These are phyloP conservation scores for Coix lacrymajobi DNA, from an alignment of 176 grass and related monocot genomes.

Conservation along the genomic window DNA sequence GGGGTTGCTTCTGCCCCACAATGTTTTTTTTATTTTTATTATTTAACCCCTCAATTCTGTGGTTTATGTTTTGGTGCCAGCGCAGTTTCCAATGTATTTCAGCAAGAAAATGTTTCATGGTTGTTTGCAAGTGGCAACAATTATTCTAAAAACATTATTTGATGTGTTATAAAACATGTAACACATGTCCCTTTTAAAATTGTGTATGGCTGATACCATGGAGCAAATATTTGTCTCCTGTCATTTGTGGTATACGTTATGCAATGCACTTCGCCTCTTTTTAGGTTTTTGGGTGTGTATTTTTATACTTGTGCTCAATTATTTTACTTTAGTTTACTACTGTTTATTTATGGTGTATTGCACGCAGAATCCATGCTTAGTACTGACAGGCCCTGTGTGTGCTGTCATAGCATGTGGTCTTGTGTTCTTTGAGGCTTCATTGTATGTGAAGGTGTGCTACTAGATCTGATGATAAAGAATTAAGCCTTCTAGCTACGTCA, in stretches of 20 bases:
- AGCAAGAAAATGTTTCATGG: neutral
- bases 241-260: neutral
- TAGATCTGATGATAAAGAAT: neutral
- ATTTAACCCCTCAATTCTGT: neutral
- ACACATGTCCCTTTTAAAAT: neutral
- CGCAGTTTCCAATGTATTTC: neutral
- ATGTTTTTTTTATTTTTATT: neutral
- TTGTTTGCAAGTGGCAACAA: neutral
- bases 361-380: constrained; percentile 15
- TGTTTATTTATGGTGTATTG: neutral
- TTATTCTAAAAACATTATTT: neutral
- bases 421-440: neutral
- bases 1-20: neutral
- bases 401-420: neutral
- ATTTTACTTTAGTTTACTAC: neutral
- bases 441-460: constrained; percentile 1
- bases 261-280: neutral
- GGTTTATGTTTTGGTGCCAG: neutral
- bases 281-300: neutral
- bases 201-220: neutral
- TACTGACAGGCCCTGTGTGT: constrained; percentile 10
- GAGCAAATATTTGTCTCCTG: neutral
- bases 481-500: neutral
- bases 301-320: neutral
- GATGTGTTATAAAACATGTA: neutral